Evolutionary conservation across 257 asterid genomes (phyloP), one percentile per base, ranked within the genome.

Genomic region (Anisodus tanguticus): DNA sequence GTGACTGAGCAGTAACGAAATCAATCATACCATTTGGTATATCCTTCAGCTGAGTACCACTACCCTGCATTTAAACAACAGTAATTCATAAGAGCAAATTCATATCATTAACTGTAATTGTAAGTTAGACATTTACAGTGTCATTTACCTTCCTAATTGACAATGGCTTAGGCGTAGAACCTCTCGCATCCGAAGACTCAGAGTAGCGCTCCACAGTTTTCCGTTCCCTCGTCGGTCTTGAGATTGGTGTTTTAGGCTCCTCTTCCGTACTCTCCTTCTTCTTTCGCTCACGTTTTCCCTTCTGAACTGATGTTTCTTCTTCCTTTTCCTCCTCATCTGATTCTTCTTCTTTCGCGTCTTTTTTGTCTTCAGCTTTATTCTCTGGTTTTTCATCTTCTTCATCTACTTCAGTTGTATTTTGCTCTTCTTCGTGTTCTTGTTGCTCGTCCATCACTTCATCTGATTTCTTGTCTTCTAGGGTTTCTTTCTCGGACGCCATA

Each of bases 161-260:
- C 83, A 90, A 45, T 13, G 93, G 80, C 86, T 93, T 93, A 79
- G 82, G 86, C 13, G 88, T 85, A 35, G 91, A 85, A n/a, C 84
- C 74, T 77, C 88, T 82, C 1, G 88, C 87, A 16, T 88, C 81
- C 16, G 86, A 88, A 16, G 72, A 82, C 78, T 82, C 91, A 45
- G 90, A 86, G 85, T 88, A 93, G 26, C 97, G 90, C 3, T 90
- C 94, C 57, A 93, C 95, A 26, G 86, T 88, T 81, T 91, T 93
- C 91, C 97, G 90, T 84, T 93, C 94, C 89, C 97, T 91, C 2
- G 91, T 86, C 4, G 97, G 94, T 82, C 97, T 88, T 8, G 90
- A 83, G 85, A 84, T 90, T 10, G 91, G 91, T n/a, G 93, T 88
- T 19, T 83, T 74, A 15, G 80, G 70, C 8, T 79, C 90, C 8